These are phyloP conservation scores for Diaporthe capsici DNA, from an alignment of 2,329 filamentous ascomycete species.

Conservation along the genomic window DNA sequence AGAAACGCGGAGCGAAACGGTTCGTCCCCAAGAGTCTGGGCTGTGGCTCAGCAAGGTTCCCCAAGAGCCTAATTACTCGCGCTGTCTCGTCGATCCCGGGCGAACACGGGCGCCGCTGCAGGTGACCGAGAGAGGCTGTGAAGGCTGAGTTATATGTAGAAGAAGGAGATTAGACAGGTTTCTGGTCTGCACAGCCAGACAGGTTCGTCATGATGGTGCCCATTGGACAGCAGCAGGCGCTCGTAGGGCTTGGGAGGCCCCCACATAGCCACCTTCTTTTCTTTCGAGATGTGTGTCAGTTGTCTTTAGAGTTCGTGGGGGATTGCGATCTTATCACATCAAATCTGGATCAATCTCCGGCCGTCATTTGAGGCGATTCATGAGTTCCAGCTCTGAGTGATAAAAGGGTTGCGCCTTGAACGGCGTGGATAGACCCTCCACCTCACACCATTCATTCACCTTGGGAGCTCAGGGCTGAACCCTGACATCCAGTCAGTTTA, in stretches of 20 bases:
- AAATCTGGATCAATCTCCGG: not conserved
- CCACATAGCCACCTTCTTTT: not conserved
- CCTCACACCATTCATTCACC: not conserved
- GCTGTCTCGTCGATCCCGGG: constrained; percentile 15
- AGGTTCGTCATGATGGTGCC: not conserved
- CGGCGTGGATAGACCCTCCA: not conserved
- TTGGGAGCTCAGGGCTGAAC: not conserved
- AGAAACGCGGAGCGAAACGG: constrained; percentile 34
- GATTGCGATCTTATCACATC: not conserved
- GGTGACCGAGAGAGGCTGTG: constrained; percentile 22
- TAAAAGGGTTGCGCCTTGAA: too few species aligned
- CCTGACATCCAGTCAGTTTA: not conserved
- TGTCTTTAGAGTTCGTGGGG: not conserved
- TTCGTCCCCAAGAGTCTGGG: constrained; percentile 31
- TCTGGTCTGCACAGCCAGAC: not conserved
- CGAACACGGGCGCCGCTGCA: constrained; percentile 14
- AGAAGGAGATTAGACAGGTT: not conserved
- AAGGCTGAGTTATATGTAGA: constrained; percentile 7
- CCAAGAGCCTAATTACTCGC: constrained; percentile 11
- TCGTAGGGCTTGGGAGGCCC: not conserved
- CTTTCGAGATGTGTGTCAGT: not conserved
- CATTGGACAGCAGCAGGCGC: not conserved
- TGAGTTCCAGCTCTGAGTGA: not conserved
- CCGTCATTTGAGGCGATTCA: not conserved
- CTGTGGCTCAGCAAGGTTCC: constrained; percentile 26